phyloP scores from a whole-genome alignment of 2,329 filamentous ascomycete species.

The Xylaria sp. region DNA sequence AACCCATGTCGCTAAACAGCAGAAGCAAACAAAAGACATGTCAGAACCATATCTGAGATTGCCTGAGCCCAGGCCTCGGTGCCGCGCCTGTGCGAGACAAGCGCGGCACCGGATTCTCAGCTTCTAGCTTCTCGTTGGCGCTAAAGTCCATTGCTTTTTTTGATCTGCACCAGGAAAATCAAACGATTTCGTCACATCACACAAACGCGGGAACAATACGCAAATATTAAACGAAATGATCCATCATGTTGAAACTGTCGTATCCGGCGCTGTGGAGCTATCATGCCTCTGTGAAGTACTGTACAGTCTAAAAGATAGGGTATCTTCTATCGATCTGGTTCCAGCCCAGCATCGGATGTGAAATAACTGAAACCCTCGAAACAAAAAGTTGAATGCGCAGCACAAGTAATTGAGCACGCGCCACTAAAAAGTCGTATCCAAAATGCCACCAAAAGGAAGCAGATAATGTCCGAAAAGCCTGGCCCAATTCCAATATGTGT shows the following conservation, averaged over 20 bases:
- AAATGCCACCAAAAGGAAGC: slow-evolving; percentile 42
- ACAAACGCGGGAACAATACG: neutral
- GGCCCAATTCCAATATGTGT: slow-evolving; percentile 44
- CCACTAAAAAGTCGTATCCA: slow-evolving; percentile 38
- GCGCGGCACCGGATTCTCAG: neutral
- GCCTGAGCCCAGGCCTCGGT: neutral
- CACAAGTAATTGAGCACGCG: slow-evolving; percentile 26
- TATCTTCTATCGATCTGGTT: slow-evolving; percentile 52
- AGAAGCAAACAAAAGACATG: slow-evolving; percentile 31
- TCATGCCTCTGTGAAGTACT: slow-evolving; percentile 48
- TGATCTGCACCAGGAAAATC: neutral
- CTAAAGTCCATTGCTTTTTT: neutral
- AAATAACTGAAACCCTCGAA: slow-evolving; percentile 46
- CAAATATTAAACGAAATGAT: slow-evolving; percentile 40
- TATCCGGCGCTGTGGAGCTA: slow-evolving; percentile 48
- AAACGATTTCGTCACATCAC: slow-evolving; percentile 1
- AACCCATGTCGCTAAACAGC: neutral
- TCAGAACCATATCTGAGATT: slow-evolving; percentile 27
- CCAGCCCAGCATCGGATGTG: slow-evolving; percentile 49
- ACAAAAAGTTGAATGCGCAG: slow-evolving; percentile 34
- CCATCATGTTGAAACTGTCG: slow-evolving; percentile 47
- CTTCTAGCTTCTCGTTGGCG: neutral
- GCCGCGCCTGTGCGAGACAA: neutral
- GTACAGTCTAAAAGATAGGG: slow-evolving; percentile 52
- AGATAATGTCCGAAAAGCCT: slow-evolving; percentile 41